Evolutionary conservation across 2,329 filamentous ascomycete genomes (phyloP).

Genomic region (Neopestalotiopsis clavispora): DNA sequence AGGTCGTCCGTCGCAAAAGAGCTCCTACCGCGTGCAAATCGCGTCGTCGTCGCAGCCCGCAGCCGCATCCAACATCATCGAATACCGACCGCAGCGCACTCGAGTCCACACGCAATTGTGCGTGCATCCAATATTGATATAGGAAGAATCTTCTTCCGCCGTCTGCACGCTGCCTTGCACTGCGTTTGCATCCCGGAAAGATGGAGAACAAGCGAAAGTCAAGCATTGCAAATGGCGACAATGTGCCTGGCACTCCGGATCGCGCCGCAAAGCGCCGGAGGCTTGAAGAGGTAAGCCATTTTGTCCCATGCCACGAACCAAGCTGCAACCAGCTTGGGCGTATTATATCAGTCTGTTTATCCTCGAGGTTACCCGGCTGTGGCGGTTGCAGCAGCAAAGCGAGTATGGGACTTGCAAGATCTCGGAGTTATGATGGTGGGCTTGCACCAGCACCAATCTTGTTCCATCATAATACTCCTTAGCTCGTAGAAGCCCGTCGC

Average conservation of each 20-base stretch:
- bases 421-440: neutral
- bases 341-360: neutral
- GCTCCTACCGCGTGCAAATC: constrained; percentile 17
- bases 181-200: constrained; percentile 24
- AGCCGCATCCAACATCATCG: constrained; percentile 19
- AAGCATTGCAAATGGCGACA: constrained; percentile 46
- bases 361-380: too few species aligned
- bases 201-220: constrained; percentile 66
- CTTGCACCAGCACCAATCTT: neutral
- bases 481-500: constrained; percentile 10
- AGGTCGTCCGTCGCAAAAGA: constrained; percentile 13
- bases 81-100: constrained; percentile 13
- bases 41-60: constrained; percentile 18
- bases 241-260: constrained; percentile 51
- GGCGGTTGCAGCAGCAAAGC: neutral
- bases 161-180: constrained; percentile 19
- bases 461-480: constrained; percentile 15
- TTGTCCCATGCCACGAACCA: neutral
- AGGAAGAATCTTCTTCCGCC: constrained; percentile 10
- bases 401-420: neutral
- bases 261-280: constrained; percentile 62
- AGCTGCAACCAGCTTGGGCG: neutral
- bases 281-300: constrained; percentile 50
- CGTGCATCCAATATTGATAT: constrained; percentile 16
- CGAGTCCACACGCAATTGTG: constrained; percentile 2